Percentiles rank a stretch among this genome's conserved stretches.
phyloP scores from a whole-genome alignment of 129 eudicot species.

The Flaveria bidentis region DNA sequence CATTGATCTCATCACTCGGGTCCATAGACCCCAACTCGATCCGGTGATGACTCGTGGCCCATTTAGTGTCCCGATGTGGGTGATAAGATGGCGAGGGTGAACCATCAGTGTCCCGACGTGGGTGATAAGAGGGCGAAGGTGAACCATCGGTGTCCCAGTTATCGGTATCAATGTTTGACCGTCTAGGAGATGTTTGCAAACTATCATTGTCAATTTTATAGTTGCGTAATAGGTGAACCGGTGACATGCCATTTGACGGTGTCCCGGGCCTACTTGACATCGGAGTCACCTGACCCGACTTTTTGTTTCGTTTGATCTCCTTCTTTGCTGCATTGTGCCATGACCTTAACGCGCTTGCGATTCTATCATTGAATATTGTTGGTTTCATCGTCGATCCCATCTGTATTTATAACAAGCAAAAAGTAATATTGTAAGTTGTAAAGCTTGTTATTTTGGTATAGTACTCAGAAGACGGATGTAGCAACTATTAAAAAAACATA shows the following conservation, averaged over 20 bases:
- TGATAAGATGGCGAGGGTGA: conserved; percentile 40
- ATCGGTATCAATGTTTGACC: conserved; percentile 36
- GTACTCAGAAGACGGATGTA: too few species aligned
- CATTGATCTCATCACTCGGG: conserved; percentile 15
- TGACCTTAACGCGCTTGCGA: conserved; percentile 51
- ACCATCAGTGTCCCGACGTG: conserved; percentile 32
- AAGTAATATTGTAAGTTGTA: neutral
- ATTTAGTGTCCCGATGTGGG: conserved; percentile 3
- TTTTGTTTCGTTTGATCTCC: conserved; percentile 37
- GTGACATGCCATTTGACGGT: conserved; percentile 53
- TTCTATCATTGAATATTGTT: conserved; percentile 49
- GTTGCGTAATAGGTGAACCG: conserved; percentile 46
- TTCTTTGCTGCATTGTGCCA: conserved; percentile 60
- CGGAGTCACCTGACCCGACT: conserved; percentile 46
- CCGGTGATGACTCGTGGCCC: conserved; percentile 17
- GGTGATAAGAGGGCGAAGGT: conserved; percentile 39
- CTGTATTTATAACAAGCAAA: conserved; percentile 21
- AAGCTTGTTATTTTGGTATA: neutral
- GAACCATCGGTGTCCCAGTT: conserved; percentile 41
- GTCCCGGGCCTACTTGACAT: conserved; percentile 54
- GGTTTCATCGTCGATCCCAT: conserved; percentile 74
- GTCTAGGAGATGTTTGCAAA: conserved; percentile 43
- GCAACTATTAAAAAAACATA: too few species aligned
- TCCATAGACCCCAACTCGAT: conserved; percentile 9
- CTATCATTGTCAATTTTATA: conserved; percentile 34